A percentile compares a stretch with the other conserved stretches of the same genome.
These are phyloP conservation scores for Naganishia cerealis DNA, from an alignment of 1,284 basidiomycete genomes.

Conservation along the genomic window DNA sequence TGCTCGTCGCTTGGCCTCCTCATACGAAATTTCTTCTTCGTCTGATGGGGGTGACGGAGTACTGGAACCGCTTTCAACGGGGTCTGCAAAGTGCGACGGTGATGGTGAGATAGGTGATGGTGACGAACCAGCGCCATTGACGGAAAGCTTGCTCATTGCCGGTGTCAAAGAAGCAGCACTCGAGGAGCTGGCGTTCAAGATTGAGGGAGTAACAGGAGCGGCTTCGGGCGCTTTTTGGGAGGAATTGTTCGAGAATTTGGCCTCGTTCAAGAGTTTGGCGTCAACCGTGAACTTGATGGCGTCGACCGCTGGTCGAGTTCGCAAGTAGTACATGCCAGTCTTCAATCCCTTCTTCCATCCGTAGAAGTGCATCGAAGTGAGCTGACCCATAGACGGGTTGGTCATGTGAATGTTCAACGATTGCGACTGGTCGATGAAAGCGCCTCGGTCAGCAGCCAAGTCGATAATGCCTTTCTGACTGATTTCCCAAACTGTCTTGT, in stretches of 20 bases:
- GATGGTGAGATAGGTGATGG: conserved; percentile 31
- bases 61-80: conserved; percentile 9
- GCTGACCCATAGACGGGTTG: conserved; percentile 86
- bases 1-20: conserved; percentile 54
- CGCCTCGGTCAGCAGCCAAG: conserved; percentile 95
- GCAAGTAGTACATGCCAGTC: conserved; percentile 93
- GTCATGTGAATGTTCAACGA: conserved; percentile 88
- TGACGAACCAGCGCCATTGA: conserved; percentile 31
- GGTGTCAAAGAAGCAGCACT: conserved; percentile 34
- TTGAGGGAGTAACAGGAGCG: conserved; percentile 24
- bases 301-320: conserved; percentile 88
- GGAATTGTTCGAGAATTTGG: conserved; percentile 31
- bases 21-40: conserved; percentile 55
- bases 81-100: conserved; percentile 28
- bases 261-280: conserved; percentile 54
- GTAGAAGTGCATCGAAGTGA: conserved; percentile 99
- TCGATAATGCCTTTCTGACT: conserved; percentile 97
- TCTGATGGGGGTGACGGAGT: conserved; percentile 36
- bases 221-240: conserved; percentile 34
- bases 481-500: conserved; percentile 99
- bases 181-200: background rate
- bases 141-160: conserved; percentile 31
- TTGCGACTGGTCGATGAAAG: conserved; percentile 92
- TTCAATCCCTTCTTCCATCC: conserved; percentile 99
- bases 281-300: conserved; percentile 99